Conservation (phyloP, 805 yeast species). For the Ogataea polymorpha region DNA sequence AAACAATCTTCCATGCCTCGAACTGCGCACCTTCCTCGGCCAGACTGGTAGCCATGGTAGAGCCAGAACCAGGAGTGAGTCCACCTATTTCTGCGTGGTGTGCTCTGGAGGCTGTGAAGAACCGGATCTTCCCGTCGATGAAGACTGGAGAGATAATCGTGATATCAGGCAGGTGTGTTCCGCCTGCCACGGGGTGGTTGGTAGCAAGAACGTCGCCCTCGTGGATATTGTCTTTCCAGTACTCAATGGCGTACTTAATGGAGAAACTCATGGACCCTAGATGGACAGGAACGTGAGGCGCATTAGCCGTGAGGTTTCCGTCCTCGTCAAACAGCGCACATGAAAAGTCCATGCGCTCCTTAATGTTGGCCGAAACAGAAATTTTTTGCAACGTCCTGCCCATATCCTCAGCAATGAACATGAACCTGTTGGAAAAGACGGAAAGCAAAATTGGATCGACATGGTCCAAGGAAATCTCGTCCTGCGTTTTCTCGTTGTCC, state of each 20-base stretch:
- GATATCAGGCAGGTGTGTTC: conserved; percentile 49
- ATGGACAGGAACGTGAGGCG: conserved; percentile 46
- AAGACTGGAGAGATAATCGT: conserved; percentile 59
- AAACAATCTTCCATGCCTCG: conserved; percentile 49
- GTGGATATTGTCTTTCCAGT: conserved; percentile 39
- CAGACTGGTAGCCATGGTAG: conserved; percentile 51
- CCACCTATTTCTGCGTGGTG: conserved; percentile 66
- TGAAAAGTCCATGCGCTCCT: conserved; percentile 46
- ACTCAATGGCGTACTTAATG: conserved; percentile 36
- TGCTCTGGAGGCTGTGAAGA: conserved; percentile 57
- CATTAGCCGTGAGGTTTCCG: conserved; percentile 33
- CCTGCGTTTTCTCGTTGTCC: conserved; percentile 21
- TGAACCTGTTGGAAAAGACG: conserved; percentile 45
- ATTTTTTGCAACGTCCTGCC: conserved; percentile 44
- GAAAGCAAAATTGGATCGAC: conserved; percentile 45
- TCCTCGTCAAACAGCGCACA: conserved; percentile 47
- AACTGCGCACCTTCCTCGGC: conserved; percentile 58
- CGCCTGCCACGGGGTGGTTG: conserved; percentile 44
- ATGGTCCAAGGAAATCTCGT: conserved; percentile 38
- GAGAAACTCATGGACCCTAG: conserved; percentile 45
- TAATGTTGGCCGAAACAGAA: conserved; percentile 44
- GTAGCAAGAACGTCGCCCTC: conserved; percentile 45
- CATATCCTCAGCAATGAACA: conserved; percentile 52
- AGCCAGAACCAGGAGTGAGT: conserved; percentile 54
- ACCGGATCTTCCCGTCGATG: conserved; percentile 42